Evolutionary conservation across 2,329 filamentous ascomycete species (phyloP).

Genomic region (Lasiodiplodia sp.): DNA sequence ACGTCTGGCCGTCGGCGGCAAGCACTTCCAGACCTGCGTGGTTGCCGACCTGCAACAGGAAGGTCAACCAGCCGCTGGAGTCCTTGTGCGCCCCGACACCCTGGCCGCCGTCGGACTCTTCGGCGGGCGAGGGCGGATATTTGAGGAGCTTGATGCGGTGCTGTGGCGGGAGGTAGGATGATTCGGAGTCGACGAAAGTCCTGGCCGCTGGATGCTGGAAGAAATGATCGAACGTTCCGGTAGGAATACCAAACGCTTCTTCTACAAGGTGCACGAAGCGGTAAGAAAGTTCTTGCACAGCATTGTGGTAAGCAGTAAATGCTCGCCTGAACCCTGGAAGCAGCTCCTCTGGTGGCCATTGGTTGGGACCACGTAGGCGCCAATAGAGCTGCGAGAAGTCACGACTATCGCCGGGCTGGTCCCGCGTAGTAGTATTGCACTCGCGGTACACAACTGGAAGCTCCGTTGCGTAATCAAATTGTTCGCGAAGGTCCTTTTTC

Average conservation of each 20-base stretch:
- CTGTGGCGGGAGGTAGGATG: slow-evolving; percentile 48
- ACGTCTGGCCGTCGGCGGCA: slow-evolving; percentile 52
- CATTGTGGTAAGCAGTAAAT: slow-evolving; percentile 56
- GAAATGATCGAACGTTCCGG: slow-evolving; percentile 57
- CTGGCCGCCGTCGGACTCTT: slow-evolving; percentile 44
- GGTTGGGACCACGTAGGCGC: slow-evolving; percentile 49
- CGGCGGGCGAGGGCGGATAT: slow-evolving; percentile 53
- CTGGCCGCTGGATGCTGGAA: slow-evolving; percentile 50
- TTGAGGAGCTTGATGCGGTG: slow-evolving; percentile 67
- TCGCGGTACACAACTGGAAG: slow-evolving; percentile 48
- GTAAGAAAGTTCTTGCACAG: slow-evolving; percentile 59
- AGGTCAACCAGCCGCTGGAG: slow-evolving; percentile 70
- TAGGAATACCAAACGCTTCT: slow-evolving; percentile 60
- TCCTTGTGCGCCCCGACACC: slow-evolving; percentile 70
- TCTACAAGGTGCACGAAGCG: slow-evolving; percentile 65
- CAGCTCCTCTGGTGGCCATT: slow-evolving; percentile 43
- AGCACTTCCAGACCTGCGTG: slow-evolving; percentile 62
- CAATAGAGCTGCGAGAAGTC: slow-evolving; percentile 51
- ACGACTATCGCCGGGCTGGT: slow-evolving; percentile 43
- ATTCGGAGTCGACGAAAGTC: neutral
- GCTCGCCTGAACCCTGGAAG: slow-evolving; percentile 44
- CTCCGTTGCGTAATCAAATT: slow-evolving; percentile 68
- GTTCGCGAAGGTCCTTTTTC: slow-evolving; percentile 61
- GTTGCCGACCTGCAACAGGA: slow-evolving; percentile 66
- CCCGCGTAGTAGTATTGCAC: neutral